phyloP scores from a whole-genome alignment of 2,329 filamentous ascomycete genomes.

The Fusarium praegraminearum region DNA sequence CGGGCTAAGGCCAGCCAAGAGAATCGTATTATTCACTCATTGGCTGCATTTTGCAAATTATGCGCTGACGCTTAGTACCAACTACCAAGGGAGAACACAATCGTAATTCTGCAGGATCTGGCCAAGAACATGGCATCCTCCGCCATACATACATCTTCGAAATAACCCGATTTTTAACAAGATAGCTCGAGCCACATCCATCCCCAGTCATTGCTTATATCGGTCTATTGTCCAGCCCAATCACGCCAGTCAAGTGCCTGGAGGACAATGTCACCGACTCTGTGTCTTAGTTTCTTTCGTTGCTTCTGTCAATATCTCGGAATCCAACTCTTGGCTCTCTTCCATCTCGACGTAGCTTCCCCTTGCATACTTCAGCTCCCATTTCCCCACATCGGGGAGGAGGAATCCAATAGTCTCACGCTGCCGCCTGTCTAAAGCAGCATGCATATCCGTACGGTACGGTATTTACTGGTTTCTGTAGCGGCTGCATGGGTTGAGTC shows the following conservation, averaged over 20 bases:
- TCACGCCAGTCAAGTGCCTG: constrained; percentile 36
- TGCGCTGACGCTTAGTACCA: background rate
- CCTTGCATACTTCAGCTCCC: constrained; percentile 32
- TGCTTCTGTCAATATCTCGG: constrained; percentile 26
- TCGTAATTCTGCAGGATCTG: constrained; percentile 20
- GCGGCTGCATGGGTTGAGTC: constrained; percentile 19
- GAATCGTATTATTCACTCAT: background rate
- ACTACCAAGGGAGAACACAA: constrained; percentile 13
- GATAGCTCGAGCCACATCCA: constrained; percentile 2
- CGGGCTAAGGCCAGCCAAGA: background rate
- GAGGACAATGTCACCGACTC: constrained; percentile 13
- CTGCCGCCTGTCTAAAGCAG: constrained; percentile 11
- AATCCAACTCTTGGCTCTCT: constrained; percentile 14
- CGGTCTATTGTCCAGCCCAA: constrained; percentile 23
- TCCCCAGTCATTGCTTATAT: constrained; percentile 3
- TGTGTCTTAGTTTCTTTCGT: constrained; percentile 12
- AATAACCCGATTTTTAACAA: constrained; percentile 9
- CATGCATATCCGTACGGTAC: background rate
- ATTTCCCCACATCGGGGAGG: constrained; percentile 27
- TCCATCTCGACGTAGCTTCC: constrained; percentile 8
- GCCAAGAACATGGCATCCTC: constrained; percentile 1
- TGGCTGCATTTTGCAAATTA: background rate
- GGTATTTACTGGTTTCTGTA: constrained; percentile 14
- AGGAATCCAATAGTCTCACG: constrained; percentile 4
- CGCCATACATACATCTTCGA: background rate